Conservation (phyloP, 2,329 filamentous ascomycete species). For the Penicillium rolfsii region DNA sequence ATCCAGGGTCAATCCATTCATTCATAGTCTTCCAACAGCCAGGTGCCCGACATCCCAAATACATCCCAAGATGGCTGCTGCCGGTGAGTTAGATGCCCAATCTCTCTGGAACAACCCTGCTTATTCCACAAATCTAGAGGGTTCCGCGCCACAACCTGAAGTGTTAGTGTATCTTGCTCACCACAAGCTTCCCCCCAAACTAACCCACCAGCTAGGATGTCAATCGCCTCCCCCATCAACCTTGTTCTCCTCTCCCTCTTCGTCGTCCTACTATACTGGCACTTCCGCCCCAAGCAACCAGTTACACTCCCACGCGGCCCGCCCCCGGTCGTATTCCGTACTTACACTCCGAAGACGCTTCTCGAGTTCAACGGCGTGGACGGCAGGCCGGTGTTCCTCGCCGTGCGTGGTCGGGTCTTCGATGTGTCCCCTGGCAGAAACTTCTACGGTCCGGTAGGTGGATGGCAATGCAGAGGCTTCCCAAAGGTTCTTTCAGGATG, state of each 20-base stretch:
- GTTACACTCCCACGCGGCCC: constrained; percentile 58
- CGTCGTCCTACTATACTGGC: constrained; percentile 60
- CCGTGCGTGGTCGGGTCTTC: constrained; percentile 89
- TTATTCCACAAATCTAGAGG: constrained; percentile 18
- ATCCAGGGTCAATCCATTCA: constrained; percentile 6
- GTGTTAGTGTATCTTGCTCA: constrained; percentile 36
- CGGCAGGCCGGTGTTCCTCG: constrained; percentile 77
- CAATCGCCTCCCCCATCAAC: constrained; percentile 64
- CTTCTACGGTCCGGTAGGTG: constrained; percentile 80
- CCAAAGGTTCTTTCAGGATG: neutral
- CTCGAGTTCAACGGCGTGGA: constrained; percentile 80
- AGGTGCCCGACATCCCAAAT: constrained; percentile 6
- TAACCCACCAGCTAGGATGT: constrained; percentile 47
- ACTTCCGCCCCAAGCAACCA: constrained; percentile 59
- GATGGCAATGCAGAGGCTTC: neutral
- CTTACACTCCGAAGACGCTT: constrained; percentile 82
- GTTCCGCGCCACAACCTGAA: constrained; percentile 38
- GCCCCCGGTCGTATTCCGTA: constrained; percentile 77
- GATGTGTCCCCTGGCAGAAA: constrained; percentile 85
- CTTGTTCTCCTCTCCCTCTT: constrained; percentile 63
- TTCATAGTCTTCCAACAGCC: neutral
- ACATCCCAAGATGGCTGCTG: constrained; percentile 21
- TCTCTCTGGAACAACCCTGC: constrained; percentile 8
- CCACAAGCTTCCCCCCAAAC: constrained; percentile 6
- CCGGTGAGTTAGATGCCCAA: constrained; percentile 20